These are phyloP conservation scores for Teunomyces tritomae DNA, from an alignment of 805 yeast genomes.

Conservation along the genomic window DNA sequence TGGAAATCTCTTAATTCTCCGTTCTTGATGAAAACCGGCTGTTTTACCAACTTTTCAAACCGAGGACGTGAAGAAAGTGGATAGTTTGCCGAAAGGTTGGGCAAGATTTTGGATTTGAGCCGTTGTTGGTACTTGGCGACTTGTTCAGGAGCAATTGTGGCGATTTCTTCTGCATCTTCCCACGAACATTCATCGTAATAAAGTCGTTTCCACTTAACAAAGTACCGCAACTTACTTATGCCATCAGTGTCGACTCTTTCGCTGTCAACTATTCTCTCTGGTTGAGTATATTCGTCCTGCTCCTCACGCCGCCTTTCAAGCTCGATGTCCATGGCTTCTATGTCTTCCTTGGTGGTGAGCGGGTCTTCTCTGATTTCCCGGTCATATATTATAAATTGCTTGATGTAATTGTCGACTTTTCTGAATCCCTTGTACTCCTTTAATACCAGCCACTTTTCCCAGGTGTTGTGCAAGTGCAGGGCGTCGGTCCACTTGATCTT, in stretches of 20 bases:
- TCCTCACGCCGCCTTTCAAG: conserved; percentile 82
- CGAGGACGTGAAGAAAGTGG: conserved; percentile 71
- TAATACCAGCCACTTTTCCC: conserved; percentile 69
- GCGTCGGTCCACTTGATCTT: conserved; percentile 81
- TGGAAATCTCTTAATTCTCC: conserved; percentile 97
- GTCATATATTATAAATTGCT: conserved; percentile 69
- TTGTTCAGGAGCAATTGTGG: conserved; percentile 75
- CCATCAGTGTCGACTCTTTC: conserved; percentile 72
- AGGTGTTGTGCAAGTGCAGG: conserved; percentile 92
- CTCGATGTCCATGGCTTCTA: conserved; percentile 91
- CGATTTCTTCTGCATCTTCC: conserved; percentile 91
- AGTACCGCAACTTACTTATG: conserved; percentile 68
- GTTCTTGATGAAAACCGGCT: conserved; percentile 85
- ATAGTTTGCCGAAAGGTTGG: conserved; percentile 75
- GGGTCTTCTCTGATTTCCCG: conserved; percentile 78
- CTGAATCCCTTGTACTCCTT: conserved; percentile 69
- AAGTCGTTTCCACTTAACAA: conserved; percentile 90
- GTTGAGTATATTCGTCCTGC: conserved; percentile 75
- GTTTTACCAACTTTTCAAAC: conserved; percentile 81
- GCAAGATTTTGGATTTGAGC: conserved; percentile 78
- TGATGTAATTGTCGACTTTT: conserved; percentile 85
- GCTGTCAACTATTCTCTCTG: conserved; percentile 86
- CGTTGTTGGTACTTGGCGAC: conserved; percentile 82
- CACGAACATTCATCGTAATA: conserved; percentile 96
- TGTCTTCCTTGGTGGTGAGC: conserved; percentile 80